Evolutionary conservation across 2,329 filamentous ascomycete species (phyloP).

Genomic region (Cladosporium cucumerinum): DNA sequence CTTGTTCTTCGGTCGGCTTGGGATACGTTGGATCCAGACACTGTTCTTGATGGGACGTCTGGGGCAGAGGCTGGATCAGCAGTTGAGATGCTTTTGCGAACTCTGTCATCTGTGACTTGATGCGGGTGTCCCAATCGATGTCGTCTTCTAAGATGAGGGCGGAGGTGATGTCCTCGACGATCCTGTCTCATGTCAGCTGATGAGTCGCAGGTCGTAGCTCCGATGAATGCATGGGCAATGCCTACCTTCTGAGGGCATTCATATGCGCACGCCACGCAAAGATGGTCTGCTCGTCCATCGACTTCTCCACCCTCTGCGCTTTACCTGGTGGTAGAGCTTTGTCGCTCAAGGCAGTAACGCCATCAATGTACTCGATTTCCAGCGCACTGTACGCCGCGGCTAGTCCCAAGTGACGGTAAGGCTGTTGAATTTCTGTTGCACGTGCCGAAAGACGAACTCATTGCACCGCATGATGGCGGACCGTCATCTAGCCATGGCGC

Average conservation of each 20-base stretch:
- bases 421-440: not conserved
- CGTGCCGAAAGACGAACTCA: not conserved
- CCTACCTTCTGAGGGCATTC: constrained; percentile 26
- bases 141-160: constrained; percentile 46
- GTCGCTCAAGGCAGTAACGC: constrained; percentile 37
- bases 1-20: constrained; percentile 14
- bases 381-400: constrained; percentile 47
- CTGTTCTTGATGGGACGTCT: constrained; percentile 16
- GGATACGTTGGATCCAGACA: constrained; percentile 25
- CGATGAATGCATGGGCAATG: not conserved
- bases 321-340: constrained; percentile 35
- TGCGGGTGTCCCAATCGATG: constrained; percentile 45
- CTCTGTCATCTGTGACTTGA: constrained; percentile 38
- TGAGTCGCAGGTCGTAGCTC: not conserved
- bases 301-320: constrained; percentile 18
- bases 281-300: constrained; percentile 26
- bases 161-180: constrained; percentile 36
- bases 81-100: constrained; percentile 40
- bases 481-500: not conserved
- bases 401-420: constrained; percentile 27
- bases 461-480: not conserved
- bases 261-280: constrained; percentile 29
- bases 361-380: constrained; percentile 47
- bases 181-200: constrained; percentile 30
- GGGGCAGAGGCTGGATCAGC: constrained; percentile 32